Percentiles rank a stretch among this genome's conserved stretches.
Conservation (phyloP, 2,329 filamentous ascomycete genomes). For the Beauveria varroae region DNA sequence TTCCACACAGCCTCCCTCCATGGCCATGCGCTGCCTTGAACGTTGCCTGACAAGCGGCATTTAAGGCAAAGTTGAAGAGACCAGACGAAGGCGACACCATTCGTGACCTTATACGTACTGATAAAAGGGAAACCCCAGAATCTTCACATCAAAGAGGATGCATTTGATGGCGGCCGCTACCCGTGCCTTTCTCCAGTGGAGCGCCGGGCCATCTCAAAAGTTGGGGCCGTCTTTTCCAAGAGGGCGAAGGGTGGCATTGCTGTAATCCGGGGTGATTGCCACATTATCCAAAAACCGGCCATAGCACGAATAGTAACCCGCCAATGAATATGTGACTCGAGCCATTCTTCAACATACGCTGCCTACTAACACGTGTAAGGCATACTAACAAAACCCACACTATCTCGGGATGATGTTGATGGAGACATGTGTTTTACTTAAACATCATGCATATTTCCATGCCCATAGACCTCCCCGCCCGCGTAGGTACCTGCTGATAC, state of each 20-base stretch:
- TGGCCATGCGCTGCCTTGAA: background rate
- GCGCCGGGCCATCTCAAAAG: background rate
- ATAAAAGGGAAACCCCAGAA: background rate
- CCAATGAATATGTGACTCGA: too few relatives aligned
- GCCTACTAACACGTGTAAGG: too few relatives aligned
- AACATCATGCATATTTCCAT: too few relatives aligned
- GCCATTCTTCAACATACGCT: too few relatives aligned
- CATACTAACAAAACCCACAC: too few relatives aligned
- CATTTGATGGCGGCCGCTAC: background rate
- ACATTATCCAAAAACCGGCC: background rate
- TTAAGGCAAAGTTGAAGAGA: background rate
- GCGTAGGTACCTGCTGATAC: too few relatives aligned
- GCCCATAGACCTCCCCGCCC: too few relatives aligned
- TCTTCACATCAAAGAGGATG: background rate
- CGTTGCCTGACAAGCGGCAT: background rate
- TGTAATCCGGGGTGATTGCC: background rate
- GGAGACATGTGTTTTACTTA: too few relatives aligned
- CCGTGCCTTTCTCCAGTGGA: background rate
- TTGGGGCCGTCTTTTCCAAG: background rate
- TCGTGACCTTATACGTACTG: background rate
- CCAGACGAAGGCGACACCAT: background rate
- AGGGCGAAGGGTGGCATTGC: background rate
- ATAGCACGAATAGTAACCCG: too few relatives aligned
- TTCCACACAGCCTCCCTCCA: constrained; percentile 15
- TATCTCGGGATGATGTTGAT: too few relatives aligned